Percentiles rank a stretch among this genome's conserved stretches.
phyloP scores from a whole-genome alignment of 2,329 filamentous ascomycete species.

The Beauveria australis region DNA sequence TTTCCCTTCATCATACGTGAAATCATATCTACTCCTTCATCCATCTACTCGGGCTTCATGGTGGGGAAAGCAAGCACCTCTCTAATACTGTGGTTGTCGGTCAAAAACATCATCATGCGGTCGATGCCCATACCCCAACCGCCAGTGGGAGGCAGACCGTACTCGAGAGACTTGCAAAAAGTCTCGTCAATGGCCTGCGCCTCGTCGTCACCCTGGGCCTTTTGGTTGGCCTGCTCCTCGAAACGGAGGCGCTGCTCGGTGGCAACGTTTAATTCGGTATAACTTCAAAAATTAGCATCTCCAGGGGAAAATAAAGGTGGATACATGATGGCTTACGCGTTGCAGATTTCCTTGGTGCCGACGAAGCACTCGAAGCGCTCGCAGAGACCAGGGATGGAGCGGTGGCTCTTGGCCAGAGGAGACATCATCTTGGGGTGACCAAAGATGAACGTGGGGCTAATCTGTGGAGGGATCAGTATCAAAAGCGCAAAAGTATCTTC shows the following conservation, averaged over 20 bases:
- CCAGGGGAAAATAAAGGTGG: too few relatives aligned
- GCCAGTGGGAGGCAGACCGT: slow-evolving; percentile 84
- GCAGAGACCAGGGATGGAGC: slow-evolving; percentile 71
- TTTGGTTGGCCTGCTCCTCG: slow-evolving; percentile 92
- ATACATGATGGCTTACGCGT: slow-evolving; percentile 45
- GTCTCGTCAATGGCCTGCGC: slow-evolving; percentile 94
- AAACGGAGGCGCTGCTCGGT: slow-evolving; percentile 81
- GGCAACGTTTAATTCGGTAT: slow-evolving; percentile 89
- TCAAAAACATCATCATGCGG: slow-evolving; percentile 90
- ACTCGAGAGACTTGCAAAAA: slow-evolving; percentile 84
- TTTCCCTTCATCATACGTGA: slow-evolving; percentile 12
- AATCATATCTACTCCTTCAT: slow-evolving; percentile 15
- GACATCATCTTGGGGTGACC: slow-evolving; percentile 74
- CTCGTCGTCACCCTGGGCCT: slow-evolving; percentile 94
- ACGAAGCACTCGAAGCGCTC: slow-evolving; percentile 98
- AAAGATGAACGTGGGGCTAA: slow-evolving; percentile 65
- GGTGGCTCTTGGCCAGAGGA: slow-evolving; percentile 92
- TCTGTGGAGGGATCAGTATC: slow-evolving; percentile 14
- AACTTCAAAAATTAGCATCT: slow-evolving; percentile 28
- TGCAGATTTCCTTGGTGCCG: slow-evolving; percentile 69
- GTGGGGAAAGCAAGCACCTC: slow-evolving; percentile 96
- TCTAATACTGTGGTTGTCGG: slow-evolving; percentile 87
- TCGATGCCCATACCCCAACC: slow-evolving; percentile 97
- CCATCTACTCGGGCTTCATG: slow-evolving; percentile 76
- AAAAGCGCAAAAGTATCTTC: neutral